Evolutionary conservation across 73 alveolate species (phyloP), one percentile per base, ranked within the genome.

Genomic region (Blepharisma japonicum): DNA sequence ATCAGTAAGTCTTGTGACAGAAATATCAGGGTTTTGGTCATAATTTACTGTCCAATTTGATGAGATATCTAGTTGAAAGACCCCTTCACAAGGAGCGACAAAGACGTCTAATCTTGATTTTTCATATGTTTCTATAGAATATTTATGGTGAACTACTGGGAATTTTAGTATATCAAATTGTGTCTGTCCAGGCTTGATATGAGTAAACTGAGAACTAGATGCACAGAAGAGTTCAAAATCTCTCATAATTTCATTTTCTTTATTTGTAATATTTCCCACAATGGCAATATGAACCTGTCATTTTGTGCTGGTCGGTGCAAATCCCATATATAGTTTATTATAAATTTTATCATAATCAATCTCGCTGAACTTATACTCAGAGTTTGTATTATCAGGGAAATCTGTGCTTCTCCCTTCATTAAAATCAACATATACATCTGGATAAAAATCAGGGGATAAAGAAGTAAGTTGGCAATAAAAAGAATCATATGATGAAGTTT

Each of bases 11-110:
- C 74, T 0, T 18, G 5, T 1, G 0, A 25, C 74, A 9, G 46
- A 8, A 20, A 61, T 61, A 61, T 61, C 74, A 20, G 74, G 74
- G 14, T 14, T 61, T 14, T 4, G 47, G n/a, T 61, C 47, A 2
- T 14, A 18, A 18, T 8, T 9, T 18, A 61, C 14, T 14, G 74
- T 61, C 48, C 74, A 61, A 5, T 61, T 61, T 0, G 47, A 14
- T 18, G 74, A 61, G 14, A 61, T 61, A 14, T 61, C 74, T 0
- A 61, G 46, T 61, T 61, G 14, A 61, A 61, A 61, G 2, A 0
- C 4, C 46, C 74, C 74, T 8, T 14, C 23, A 25, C 74, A 61
- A 61, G 74, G 74, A 20, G 23, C 23, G 47, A 61, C 74, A 61
- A 14, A 61, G 23, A 39, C 74, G 23, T 61, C 74, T 61, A 61